These are phyloP conservation scores for Periconia macrospinosa DNA, from an alignment of 2,329 filamentous ascomycete species.

Conservation along the genomic window DNA sequence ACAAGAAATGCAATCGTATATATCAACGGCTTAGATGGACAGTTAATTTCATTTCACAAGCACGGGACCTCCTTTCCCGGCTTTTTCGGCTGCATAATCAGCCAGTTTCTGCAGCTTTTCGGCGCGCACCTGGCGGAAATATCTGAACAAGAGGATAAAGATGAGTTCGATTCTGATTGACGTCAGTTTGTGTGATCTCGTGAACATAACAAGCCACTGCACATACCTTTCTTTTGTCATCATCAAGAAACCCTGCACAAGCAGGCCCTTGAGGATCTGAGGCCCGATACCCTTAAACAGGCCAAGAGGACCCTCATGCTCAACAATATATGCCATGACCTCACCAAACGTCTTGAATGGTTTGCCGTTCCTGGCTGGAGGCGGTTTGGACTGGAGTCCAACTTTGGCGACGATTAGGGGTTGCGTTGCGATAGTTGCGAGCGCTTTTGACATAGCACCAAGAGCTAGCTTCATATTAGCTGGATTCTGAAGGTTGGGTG, in stretches of 20 bases:
- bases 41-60: slow-evolving; percentile 29
- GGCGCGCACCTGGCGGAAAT: slow-evolving; percentile 70
- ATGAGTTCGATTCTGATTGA: slow-evolving; percentile 76
- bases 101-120: slow-evolving; percentile 71
- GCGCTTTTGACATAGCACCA: slow-evolving; percentile 86
- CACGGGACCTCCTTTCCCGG: slow-evolving; percentile 34
- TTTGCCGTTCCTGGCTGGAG: slow-evolving; percentile 79
- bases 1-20: not conserved
- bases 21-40: not conserved
- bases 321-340: slow-evolving; percentile 90
- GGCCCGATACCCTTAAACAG: slow-evolving; percentile 97
- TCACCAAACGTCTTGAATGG: slow-evolving; percentile 92
- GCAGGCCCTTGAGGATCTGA: slow-evolving; percentile 86
- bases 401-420: slow-evolving; percentile 98
- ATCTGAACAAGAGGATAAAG: slow-evolving; percentile 84
- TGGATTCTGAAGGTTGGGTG: slow-evolving; percentile 1
- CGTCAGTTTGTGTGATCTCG: slow-evolving; percentile 11
- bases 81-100: slow-evolving; percentile 63
- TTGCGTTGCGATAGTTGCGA: slow-evolving; percentile 91
- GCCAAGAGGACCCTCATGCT: slow-evolving; percentile 80
- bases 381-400: slow-evolving; percentile 89
- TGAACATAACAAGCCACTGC: not conserved
- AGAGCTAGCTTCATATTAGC: slow-evolving; percentile 62
- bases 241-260: slow-evolving; percentile 96
- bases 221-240: slow-evolving; percentile 94